Base-by-base conservation (phyloP, 768 basidiomycete genomes). In the Tricholoma bakamatsutake region DNA sequence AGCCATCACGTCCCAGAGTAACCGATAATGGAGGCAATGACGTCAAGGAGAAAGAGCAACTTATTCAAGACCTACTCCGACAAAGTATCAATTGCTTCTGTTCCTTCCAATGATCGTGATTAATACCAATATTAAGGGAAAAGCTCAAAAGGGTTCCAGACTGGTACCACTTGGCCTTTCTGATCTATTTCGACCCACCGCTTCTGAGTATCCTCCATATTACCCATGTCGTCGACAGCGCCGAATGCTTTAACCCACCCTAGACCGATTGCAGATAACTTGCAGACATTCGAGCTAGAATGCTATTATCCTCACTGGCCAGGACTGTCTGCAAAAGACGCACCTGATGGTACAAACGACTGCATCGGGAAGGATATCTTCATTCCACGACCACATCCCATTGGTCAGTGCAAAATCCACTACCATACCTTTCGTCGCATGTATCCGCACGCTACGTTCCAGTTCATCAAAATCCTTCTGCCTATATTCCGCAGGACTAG, bases 181-280 rank as follows among this genome's bases (percentile, higher is more conserved):
- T 79, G 69, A 61, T 88, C 87, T n/a, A 87, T 72, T 47, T 88
- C 87, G 2, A 85, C 69, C 87, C 87, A 88, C 11, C 76, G 71
- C 62, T 76, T 77, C 21, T 62, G 61, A 17, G 69, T 64, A 24
- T 76, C 62, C 59, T 84, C 80, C 13, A 81, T 69, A 18, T 69
- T 56, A 12, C 83, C 84, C 68, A 70, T 69, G 2, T 67, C 64
- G 58, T 76, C 73, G 11, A 80, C 74, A 17, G 73, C 64, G 0
- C 84, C 85, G 61, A 88, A 87, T 0, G 85, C 81, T 24, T 72
- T 70, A 15, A 80, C 75, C 84, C 85, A 89, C 5, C 83, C 85
- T 30, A 87, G 65, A 8, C 79, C 84, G 31, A 86, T 70, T 8
- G 84, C 84, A 30, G 82, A 69, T 53, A 85, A 57, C 52, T 71